Base-by-base conservation (phyloP, 495 filamentous ascomycete species). In the Trichoderma parareesei region DNA sequence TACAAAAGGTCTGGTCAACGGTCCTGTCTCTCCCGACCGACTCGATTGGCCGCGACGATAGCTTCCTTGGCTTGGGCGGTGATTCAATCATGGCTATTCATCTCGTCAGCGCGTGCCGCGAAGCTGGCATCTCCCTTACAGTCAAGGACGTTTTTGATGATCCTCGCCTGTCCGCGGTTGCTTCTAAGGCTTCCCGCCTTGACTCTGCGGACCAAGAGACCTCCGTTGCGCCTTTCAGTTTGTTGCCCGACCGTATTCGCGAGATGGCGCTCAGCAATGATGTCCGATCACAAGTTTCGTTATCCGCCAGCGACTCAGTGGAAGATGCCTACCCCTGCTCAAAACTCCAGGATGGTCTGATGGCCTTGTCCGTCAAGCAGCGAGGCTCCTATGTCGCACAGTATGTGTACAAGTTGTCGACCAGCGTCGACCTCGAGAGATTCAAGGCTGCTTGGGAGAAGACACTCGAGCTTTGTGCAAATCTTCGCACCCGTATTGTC, bases 1-100 rank as follows among this genome's bases (percentile, higher is more conserved):
- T 82, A 75, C 71, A 79, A 40, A 62, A 64, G 9, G 70, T 80
- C 35, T 82, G 78, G 79, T 76, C 78, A 4, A 68, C 68, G 16
- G 73, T 80, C 4, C 70, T 82, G 7, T 72, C 67, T 0, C 62
- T 78, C 16, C 72, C 78, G 20, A 71, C 73, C 49, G 68, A 68
- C 7, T 68, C 68, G 14, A 80, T 82, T 40, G 71, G 71, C 2
- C 69, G 76, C 3, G 64, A 70, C 3, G 79, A 80, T 43, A 74
- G 73, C 35, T 82, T 82, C 64, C 70, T 81, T 66, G 66, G 72
- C 10, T 66, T 78, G n/a, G 79, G 79, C 0, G 79, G 79, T 35
- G 77, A 82, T 46, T 71, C 69, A 10, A 71, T 80, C n/a, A 38
- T 74, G 11, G 77, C 75, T 2, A 73, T 74, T 16, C 71, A 78